phyloP scores from a whole-genome alignment of 192 early-diverging fungal genomes.

The Backusella mclennaniae region DNA sequence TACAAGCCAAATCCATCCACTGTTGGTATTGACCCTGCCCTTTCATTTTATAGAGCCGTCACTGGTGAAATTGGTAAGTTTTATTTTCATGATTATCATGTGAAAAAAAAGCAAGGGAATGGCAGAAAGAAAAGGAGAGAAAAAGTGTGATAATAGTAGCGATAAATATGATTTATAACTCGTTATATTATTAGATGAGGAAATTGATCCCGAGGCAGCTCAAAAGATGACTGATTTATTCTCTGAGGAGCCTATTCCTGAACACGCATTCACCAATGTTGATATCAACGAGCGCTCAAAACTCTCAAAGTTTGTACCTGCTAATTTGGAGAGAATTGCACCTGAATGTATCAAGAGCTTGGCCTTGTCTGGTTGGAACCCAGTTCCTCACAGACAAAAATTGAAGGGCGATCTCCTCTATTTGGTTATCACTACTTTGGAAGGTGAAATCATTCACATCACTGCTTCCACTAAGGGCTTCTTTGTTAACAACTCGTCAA shows the following conservation, averaged over 20 bases:
- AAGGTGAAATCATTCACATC: constrained; percentile 79
- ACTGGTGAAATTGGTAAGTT: constrained; percentile 57
- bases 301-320: constrained; percentile 56
- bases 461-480: constrained; percentile 86
- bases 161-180: background rate
- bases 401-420: constrained; percentile 90
- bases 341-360: constrained; percentile 74
- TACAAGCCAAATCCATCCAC: constrained; percentile 52
- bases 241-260: constrained; percentile 33
- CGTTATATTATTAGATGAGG: constrained; percentile 24
- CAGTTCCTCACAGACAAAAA: constrained; percentile 73
- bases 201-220: constrained; percentile 27
- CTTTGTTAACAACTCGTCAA: constrained; percentile 81
- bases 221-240: constrained; percentile 35
- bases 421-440: constrained; percentile 82
- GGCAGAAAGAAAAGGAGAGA: constrained; percentile 8
- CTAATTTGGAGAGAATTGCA: constrained; percentile 46
- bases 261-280: constrained; percentile 48
- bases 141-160: background rate
- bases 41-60: constrained; percentile 67
- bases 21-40: constrained; percentile 69
- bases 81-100: background rate
- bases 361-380: constrained; percentile 90
- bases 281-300: constrained; percentile 43
- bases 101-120: background rate